Conservation (phyloP, 176 grass and related monocot species). For the Triticum turgidum region DNA sequence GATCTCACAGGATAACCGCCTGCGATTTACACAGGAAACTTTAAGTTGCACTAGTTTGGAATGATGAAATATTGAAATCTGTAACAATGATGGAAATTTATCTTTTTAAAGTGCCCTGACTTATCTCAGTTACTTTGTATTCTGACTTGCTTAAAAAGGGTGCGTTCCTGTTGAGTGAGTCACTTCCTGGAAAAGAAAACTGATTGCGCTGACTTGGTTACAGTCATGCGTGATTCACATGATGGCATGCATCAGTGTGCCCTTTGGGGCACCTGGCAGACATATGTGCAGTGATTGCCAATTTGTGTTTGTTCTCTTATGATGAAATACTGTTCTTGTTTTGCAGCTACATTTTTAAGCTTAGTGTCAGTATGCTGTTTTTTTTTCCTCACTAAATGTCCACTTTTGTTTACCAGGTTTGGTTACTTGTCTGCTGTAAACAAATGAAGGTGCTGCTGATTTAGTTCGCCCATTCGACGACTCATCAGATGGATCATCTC, state of each 20-base stretch:
- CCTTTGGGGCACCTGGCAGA: neutral
- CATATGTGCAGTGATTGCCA: conserved; percentile 7
- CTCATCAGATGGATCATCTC: conserved; percentile 39
- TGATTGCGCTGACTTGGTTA: neutral
- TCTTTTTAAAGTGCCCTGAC: conserved; percentile 6
- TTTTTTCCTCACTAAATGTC: conserved; percentile 12
- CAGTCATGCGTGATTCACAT: conserved; percentile 2
- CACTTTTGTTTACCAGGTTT: conserved; percentile 29
- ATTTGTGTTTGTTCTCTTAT: conserved; percentile 12
- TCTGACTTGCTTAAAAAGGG: too few species aligned
- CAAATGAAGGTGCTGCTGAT: conserved; percentile 30
- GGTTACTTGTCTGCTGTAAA: neutral
- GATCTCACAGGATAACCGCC: neutral
- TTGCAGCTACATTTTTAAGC: conserved; percentile 20
- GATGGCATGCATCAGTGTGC: neutral
- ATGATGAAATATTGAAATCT: conserved; percentile 36
- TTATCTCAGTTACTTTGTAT: neutral
- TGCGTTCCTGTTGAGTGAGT: neutral
- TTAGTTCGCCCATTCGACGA: conserved; percentile 9
- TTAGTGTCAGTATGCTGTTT: neutral
- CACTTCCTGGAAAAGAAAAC: conserved; percentile 3
- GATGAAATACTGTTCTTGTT: neutral
- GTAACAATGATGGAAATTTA: conserved; percentile 28
- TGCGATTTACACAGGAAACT: neutral
- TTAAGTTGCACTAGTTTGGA: neutral